Base-by-base conservation (phyloP, 192 early-diverging fungal genomes). In the Coemansia sp. region DNA sequence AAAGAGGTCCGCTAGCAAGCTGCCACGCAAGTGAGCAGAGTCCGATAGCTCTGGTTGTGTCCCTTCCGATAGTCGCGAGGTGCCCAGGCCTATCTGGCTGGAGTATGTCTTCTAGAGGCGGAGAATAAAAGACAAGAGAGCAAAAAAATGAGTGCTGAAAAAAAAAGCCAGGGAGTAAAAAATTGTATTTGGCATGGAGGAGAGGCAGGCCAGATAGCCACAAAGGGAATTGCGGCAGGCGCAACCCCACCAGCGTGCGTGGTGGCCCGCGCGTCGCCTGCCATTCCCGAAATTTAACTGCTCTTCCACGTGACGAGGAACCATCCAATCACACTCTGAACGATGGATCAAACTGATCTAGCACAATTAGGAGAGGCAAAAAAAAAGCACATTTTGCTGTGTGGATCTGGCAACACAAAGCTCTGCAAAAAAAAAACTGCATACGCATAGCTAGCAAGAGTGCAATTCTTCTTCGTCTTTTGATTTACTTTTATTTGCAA, bases 261-360 rank as follows among this genome's bases (percentile, higher is more conserved):
- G 45, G 19, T 46, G 45, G 45, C 51, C 23, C 51, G 51, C 51
- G 51, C 51, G 51, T 19, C n/a, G 3, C 45, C n/a, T 25, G 51
- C 51, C 23, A 25, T 51, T 44, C 14, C 41, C 41, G 23, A 29
- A 55, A 55, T 55, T 55, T 55, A 55, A 55, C 51, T 55, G 51
- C 51, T 25, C 11, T 29, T 55, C 51, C 60, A 62, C 60, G 60
- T 39, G 61, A 64, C 31, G 44, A 1, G 21, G 15, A 50, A 19
- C 48, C 50, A 48, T 31, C 76, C 70, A 71, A 85, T 84, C 69
- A 81, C 23, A 36, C 76, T 57, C 69, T 79, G 76, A 3, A 74
- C 75, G 62, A 57, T 59, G 6, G 38, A 15, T 9, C 45, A 48
- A 23, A 1, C 19, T 48, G 15, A 48, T 48, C 45, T 48, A 9